Evolutionary conservation across 768 basidiomycete genomes (phyloP), one percentile per base, ranked within the genome.

Genomic region (Baorangia bicolor): DNA sequence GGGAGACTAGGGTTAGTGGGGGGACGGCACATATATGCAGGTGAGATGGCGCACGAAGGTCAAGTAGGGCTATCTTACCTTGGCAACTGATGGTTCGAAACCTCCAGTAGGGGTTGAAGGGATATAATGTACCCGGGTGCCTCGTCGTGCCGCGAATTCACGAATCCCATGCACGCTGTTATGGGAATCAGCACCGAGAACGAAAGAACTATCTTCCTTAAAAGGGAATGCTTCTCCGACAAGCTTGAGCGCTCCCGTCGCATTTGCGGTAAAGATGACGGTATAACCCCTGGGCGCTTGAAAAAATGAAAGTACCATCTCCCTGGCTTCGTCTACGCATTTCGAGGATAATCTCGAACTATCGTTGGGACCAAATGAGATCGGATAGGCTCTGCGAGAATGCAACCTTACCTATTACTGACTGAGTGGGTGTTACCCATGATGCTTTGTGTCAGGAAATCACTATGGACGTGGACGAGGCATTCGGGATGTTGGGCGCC

Each of bases 391-490:
- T n/a, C 14, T 18, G 5, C 11, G 38, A 53, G n/a, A 49, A 51
- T 8, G 3, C 4, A 14, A 10, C 5, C 69, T 66, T 65, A 87
- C 91, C 87, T 87, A 59, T 88, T 85, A 68, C 84, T 92, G 64
- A 89, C 81, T 0, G 90, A 92, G 69, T 93, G 91, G 1, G 91
- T 92, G 68, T 93, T 92, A 2, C 90, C 91, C 55, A 93, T 79
- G 41, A 92, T 77, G 64, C 72, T 83, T 48, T 73, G 75, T 38
- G 77, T 82, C 31, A 93, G 79, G 65, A 92, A 90, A 47, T 82
- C 81, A 38, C 84, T 77, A 61, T 92, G 88, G 11, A 83, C 81
- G 37, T 78, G 79, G 55, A 92, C 81, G 33, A 93, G 81, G 61
- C 84, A 87, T 62, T 90, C 87, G 12, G 91, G 91, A 59, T 90